A percentile compares a stretch with the other conserved stretches of the same genome.
Evolutionary conservation across 495 filamentous ascomycete species (phyloP).

Genomic region (Paragyromitra xinjiangensis): DNA sequence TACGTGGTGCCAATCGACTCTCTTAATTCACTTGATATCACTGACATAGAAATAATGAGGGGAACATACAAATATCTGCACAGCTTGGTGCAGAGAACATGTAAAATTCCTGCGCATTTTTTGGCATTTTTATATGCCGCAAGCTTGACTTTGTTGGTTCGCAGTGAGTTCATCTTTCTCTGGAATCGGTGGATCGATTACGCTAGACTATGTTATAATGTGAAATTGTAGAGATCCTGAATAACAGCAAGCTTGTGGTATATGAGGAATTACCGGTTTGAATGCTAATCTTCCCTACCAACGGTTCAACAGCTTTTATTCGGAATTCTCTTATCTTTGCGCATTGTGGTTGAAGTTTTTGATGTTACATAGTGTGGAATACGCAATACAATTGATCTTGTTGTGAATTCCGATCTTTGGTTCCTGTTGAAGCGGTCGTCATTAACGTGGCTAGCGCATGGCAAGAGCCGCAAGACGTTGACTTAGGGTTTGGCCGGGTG

Average conservation of each 20-base stretch:
- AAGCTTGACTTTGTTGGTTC: constrained; percentile 1
- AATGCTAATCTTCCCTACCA: constrained; percentile 9
- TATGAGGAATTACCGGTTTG: neutral
- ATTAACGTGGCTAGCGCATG: constrained; percentile 27
- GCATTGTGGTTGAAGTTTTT: neutral
- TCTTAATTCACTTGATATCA: constrained; percentile 43
- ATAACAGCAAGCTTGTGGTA: constrained; percentile 7
- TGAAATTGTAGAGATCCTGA: neutral
- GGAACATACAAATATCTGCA: constrained; percentile 32
- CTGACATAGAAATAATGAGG: constrained; percentile 44
- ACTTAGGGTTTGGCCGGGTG: constrained; percentile 44
- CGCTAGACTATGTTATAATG: neutral
- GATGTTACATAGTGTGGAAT: neutral
- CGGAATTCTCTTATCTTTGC: neutral
- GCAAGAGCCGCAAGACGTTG: constrained; percentile 41
- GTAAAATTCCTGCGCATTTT: constrained; percentile 33
- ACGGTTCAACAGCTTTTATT: neutral
- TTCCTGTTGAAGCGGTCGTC: neutral
- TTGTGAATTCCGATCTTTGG: neutral
- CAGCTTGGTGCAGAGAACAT: constrained; percentile 22
- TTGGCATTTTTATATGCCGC: constrained; percentile 11
- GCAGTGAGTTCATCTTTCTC: constrained; percentile 46
- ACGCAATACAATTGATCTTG: constrained; percentile 15
- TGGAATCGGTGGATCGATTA: constrained; percentile 18
- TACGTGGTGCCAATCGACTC: constrained; percentile 50